Base-by-base conservation (phyloP, 805 yeast species). In the Barnettozyma sp. region DNA sequence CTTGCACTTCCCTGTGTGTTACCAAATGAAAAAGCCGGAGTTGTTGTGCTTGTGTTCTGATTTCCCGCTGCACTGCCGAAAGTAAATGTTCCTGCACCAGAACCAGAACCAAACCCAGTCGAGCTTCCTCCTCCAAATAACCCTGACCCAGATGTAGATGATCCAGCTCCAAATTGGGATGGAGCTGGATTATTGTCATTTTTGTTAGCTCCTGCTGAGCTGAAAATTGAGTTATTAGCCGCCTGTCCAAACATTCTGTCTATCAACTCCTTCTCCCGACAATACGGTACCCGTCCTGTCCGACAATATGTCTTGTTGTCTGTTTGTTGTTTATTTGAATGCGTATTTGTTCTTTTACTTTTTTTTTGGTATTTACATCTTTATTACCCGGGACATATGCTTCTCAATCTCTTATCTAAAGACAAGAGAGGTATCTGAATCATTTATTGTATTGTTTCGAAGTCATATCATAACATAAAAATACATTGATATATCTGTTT, bases 221-320 rank as follows among this genome's bases (percentile, higher is more conserved):
- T 55, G 34, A 50, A 54, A 26, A 54, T 28, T 4, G 55, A 44
- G 12, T 54, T 57, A 15, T 43, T 37, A 32, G 22, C 22, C 29
- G 29, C n/a, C 30, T 35, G 30, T 22, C 13, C 17, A n/a, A 15
- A 25, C 5, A 30, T 4, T n/a, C n/a, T n/a, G n/a, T n/a, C n/a
- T n/a, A n/a, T n/a, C n/a, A n/a, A n/a, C n/a, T n/a, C n/a, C n/a
- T n/a, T n/a, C n/a, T n/a, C n/a, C n/a, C n/a, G n/a, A n/a, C 12
- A 22, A 22, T 22, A 22, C 10, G 12, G 10, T 22, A 10, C 12
- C 12, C 12, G 12, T 10, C 25, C 12, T 22, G 8, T 26, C n/a
- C n/a, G n/a, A n/a, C n/a, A n/a, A n/a, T n/a, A n/a, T n/a, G n/a
- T n/a, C n/a, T n/a, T n/a, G n/a, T n/a, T n/a, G n/a, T n/a, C n/a